Conservation (phyloP, 352 stramenopile genomes). For the Phytophthora constricta region DNA sequence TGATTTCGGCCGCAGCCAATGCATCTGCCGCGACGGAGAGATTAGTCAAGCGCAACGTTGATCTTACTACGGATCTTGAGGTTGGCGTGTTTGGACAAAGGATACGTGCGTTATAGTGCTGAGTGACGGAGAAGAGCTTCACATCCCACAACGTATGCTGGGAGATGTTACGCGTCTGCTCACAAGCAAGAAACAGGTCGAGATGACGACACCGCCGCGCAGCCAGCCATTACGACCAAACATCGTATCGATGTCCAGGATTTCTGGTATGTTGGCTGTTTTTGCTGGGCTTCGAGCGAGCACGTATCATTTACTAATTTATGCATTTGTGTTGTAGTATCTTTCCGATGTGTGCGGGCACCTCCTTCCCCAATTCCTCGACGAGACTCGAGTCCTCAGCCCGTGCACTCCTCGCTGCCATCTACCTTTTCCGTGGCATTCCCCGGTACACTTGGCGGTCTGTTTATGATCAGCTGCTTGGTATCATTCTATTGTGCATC, state of each 20-base stretch:
- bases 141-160: constrained; percentile 61
- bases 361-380: constrained; percentile 45
- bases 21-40: constrained; percentile 44
- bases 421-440: constrained; percentile 75
- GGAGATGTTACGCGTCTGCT: constrained; percentile 50
- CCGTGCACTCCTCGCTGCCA: constrained; percentile 46
- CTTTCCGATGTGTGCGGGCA: constrained; percentile 53
- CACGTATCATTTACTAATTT: constrained; percentile 5
- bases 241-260: constrained; percentile 61
- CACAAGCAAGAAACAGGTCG: constrained; percentile 57
- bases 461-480: constrained; percentile 82
- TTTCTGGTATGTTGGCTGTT: constrained; percentile 62
- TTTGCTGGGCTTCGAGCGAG: neutral
- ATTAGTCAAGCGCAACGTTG: constrained; percentile 69
- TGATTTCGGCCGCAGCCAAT: constrained; percentile 44
- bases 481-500: constrained; percentile 76
- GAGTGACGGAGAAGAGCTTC: constrained; percentile 77
- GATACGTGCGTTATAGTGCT: constrained; percentile 75
- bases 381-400: constrained; percentile 50
- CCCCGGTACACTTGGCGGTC: constrained; percentile 61
- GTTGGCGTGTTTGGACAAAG: constrained; percentile 61
- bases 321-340: constrained; percentile 36
- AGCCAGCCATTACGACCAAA: constrained; percentile 57
- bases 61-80: constrained; percentile 56
- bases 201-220: constrained; percentile 57